phyloP scores from a whole-genome alignment of 1,284 basidiomycete genomes.

The Ustilago sp. region DNA sequence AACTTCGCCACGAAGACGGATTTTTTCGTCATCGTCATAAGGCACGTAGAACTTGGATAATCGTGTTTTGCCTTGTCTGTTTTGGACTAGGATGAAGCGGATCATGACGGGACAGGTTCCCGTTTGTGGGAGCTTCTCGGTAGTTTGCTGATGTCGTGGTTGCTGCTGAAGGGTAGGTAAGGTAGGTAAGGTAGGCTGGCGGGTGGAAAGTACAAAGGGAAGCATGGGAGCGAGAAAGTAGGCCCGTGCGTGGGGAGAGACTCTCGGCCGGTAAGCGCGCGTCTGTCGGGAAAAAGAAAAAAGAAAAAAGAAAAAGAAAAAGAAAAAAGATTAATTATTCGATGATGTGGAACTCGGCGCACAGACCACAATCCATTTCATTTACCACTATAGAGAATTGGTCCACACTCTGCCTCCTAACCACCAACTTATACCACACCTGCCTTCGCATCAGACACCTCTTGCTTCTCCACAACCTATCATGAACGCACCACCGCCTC shows the following conservation, averaged over 20 bases:
- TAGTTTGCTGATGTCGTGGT: no score
- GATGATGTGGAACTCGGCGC: slow-evolving; percentile 1
- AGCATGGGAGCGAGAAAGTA: no score
- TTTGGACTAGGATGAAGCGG: slow-evolving; percentile 93
- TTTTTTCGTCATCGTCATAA: slow-evolving; percentile 74
- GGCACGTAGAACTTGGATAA: slow-evolving; percentile 97
- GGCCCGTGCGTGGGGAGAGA: neutral
- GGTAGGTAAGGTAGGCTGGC: neutral
- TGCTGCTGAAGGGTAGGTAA: no score
- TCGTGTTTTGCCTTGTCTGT: slow-evolving; percentile 96
- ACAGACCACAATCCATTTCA: neutral
- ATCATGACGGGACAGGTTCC: slow-evolving; percentile 75
- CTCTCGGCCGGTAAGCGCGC: neutral
- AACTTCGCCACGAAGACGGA: slow-evolving; percentile 91
- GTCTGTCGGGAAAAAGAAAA: neutral
- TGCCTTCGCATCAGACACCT: neutral
- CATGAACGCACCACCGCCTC: slow-evolving; percentile 37
- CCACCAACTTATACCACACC: neutral
- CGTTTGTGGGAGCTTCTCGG: no score
- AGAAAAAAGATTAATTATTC: neutral
- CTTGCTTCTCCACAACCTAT: neutral
- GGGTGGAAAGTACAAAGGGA: slow-evolving; percentile 10
- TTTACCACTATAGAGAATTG: neutral
- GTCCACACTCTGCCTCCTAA: neutral
- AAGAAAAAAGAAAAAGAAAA: neutral